phyloP scores from a whole-genome alignment of 129 eudicot genomes.

The Sambucus nigra region DNA sequence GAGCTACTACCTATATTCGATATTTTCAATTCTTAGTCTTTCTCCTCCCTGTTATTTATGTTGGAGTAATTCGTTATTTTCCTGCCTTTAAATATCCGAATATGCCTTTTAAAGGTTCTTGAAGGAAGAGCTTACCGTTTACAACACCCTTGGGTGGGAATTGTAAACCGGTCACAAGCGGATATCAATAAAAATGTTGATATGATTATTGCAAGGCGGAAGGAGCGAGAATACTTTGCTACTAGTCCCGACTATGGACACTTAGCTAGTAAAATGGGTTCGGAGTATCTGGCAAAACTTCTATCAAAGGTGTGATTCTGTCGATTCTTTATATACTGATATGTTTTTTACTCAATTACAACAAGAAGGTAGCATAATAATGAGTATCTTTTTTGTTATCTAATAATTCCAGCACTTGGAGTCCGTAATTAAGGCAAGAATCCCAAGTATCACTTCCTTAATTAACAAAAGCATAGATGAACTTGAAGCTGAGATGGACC shows the following conservation, averaged over 20 bases:
- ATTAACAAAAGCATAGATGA: slow-evolving; percentile 79
- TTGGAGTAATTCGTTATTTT: too few species aligned
- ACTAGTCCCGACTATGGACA: slow-evolving; percentile 85
- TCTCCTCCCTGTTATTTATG: not conserved
- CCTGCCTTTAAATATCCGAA: not conserved
- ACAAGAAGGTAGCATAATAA: not conserved
- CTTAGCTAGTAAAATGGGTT: slow-evolving; percentile 80
- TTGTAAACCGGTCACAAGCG: slow-evolving; percentile 87
- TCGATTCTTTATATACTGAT: not conserved
- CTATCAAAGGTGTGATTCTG: slow-evolving; percentile 50
- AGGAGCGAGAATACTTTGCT: slow-evolving; percentile 69
- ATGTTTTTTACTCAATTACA: not conserved
- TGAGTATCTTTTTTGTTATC: not conserved
- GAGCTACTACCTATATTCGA: too few species aligned
- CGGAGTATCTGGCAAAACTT: slow-evolving; percentile 82
- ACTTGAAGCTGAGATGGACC: slow-evolving; percentile 78
- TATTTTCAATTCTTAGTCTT: not conserved
- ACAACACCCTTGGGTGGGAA: slow-evolving; percentile 88
- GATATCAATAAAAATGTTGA: slow-evolving; percentile 71
- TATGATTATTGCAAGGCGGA: slow-evolving; percentile 68
- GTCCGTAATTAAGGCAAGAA: slow-evolving; percentile 66
- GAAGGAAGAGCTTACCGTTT: slow-evolving; percentile 85
- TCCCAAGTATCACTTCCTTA: slow-evolving; percentile 69
- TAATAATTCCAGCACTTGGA: slow-evolving; percentile 68
- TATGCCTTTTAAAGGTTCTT: slow-evolving; percentile 39